Evolutionary conservation across 257 asterid genomes (phyloP).

Genomic region (Salvia hispanica): DNA sequence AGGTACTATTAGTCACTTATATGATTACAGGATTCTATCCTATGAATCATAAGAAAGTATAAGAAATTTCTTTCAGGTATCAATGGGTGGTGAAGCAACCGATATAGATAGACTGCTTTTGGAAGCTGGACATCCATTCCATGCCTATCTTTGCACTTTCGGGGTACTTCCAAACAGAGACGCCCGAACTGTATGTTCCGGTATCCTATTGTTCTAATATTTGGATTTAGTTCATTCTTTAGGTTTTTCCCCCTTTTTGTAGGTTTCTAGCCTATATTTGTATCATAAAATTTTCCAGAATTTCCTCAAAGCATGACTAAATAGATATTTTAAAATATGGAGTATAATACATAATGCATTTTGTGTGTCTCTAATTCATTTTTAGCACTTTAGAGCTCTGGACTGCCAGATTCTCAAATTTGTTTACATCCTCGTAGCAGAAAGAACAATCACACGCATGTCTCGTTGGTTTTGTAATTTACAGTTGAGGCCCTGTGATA

Average conservation of each 20-base stretch:
- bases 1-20: constrained; percentile 49
- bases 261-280: no score
- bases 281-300: no score
- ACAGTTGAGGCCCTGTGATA: constrained; percentile 82
- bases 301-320: no score
- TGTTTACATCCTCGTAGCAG: not conserved
- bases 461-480: constrained; percentile 37
- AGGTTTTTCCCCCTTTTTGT: no score
- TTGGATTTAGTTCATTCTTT: no score
- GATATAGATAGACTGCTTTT: constrained; percentile 63
- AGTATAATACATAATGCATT: no score
- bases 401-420: constrained; percentile 17
- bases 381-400: not conserved
- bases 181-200: constrained; percentile 62
- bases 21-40: constrained; percentile 22
- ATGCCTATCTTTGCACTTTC: constrained; percentile 51
- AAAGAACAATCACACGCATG: not conserved
- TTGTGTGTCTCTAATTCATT: no score
- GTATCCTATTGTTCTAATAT: constrained; percentile 20
- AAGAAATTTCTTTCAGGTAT: constrained; percentile 56
- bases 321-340: no score
- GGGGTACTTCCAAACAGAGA: constrained; percentile 81
- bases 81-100: constrained; percentile 77
- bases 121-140: constrained; percentile 68
- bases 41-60: constrained; percentile 15